Conservation (phyloP, 2,329 filamentous ascomycete species). For the Didymella pinodella region DNA sequence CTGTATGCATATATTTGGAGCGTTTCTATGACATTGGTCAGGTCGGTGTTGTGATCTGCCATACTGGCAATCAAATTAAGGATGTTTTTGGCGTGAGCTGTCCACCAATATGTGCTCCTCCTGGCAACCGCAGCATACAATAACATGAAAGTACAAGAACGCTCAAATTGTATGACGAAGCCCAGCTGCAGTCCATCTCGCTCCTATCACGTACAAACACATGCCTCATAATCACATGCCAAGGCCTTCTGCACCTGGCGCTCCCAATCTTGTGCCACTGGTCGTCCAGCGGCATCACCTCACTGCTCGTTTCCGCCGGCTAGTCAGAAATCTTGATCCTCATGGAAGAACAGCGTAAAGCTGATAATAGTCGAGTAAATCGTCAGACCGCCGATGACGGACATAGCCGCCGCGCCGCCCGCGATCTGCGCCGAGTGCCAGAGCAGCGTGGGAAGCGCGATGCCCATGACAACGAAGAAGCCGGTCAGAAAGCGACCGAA, state of each 20-base stretch:
- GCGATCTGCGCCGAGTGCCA: constrained; percentile 86
- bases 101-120: background rate
- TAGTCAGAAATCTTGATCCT: constrained; percentile 89
- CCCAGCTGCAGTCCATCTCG: constrained; percentile 19
- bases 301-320: constrained; percentile 37
- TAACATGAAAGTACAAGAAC: constrained; percentile 38
- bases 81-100: constrained; percentile 9
- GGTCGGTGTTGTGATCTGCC: background rate
- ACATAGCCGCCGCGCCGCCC: constrained; percentile 91
- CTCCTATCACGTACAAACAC: constrained; percentile 5
- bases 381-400: constrained; percentile 85
- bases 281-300: constrained; percentile 2
- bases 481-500: constrained; percentile 94
- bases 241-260: constrained; percentile 1
- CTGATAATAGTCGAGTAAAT: constrained; percentile 99
- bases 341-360: constrained; percentile 98
- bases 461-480: constrained; percentile 95
- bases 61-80: constrained; percentile 4
- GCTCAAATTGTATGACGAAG: constrained; percentile 30
- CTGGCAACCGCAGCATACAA: constrained; percentile 21
- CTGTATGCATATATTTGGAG: constrained; percentile 23
- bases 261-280: constrained; percentile 1
- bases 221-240: constrained; percentile 16
- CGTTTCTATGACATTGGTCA: constrained; percentile 11
- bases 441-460: constrained; percentile 87